These are phyloP conservation scores for Hypoxylon sp. DNA, from an alignment of 2,329 filamentous ascomycete genomes.

Conservation along the genomic window DNA sequence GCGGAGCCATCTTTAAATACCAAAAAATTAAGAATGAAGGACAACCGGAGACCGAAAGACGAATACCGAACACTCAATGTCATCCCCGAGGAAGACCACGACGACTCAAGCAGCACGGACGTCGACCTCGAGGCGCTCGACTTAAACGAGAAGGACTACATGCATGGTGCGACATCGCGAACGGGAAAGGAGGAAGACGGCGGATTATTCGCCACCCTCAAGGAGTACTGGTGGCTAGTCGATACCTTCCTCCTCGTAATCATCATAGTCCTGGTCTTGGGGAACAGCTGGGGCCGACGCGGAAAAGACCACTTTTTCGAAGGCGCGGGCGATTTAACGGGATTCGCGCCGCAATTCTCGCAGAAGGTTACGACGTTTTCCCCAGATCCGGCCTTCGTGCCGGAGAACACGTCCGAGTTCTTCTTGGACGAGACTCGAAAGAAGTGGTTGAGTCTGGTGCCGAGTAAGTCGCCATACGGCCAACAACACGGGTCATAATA, in stretches of 20 bases:
- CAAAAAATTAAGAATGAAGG: constrained; percentile 33
- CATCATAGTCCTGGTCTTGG: constrained; percentile 55
- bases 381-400: constrained; percentile 55
- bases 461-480: constrained; percentile 48
- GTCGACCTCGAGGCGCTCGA: constrained; percentile 48
- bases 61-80: constrained; percentile 32
- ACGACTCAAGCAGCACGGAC: constrained; percentile 48
- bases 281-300: constrained; percentile 45
- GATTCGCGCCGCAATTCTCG: constrained; percentile 57
- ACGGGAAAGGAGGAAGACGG: constrained; percentile 21
- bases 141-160: constrained; percentile 50
- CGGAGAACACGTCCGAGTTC: constrained; percentile 57
- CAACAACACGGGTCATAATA: neutral
- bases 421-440: constrained; percentile 53
- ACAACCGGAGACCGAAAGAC: constrained; percentile 28
- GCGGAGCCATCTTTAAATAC: constrained; percentile 17
- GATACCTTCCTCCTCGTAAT: constrained; percentile 55
- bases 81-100: constrained; percentile 44
- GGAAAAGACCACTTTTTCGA: constrained; percentile 49
- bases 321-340: constrained; percentile 56
- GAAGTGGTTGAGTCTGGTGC: constrained; percentile 58
- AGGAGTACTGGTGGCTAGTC: constrained; percentile 50
- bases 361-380: constrained; percentile 57
- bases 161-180: constrained; percentile 37
- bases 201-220: constrained; percentile 39